Evolutionary conservation across 768 basidiomycete species (phyloP).

Genomic region (Leccinum variicolor): DNA sequence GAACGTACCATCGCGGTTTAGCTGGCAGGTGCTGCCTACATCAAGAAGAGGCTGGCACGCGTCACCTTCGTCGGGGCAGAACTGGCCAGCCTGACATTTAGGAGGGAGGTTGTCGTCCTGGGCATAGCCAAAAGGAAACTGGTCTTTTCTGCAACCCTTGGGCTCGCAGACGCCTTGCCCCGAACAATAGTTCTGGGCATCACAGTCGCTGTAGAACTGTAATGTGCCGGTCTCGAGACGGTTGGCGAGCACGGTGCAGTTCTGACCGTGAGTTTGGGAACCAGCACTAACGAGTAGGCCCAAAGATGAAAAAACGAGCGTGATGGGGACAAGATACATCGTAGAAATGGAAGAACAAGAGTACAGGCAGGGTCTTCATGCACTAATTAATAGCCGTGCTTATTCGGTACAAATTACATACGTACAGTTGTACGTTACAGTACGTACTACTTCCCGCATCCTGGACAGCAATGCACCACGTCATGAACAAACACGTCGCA

Average conservation of each 20-base stretch:
- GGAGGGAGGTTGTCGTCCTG: conserved; percentile 47
- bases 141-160: conserved; percentile 72
- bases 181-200: conserved; percentile 65
- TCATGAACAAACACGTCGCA: conserved; percentile 98
- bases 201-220: conserved; percentile 78
- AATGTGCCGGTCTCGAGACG: conserved; percentile 74
- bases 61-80: conserved; percentile 84
- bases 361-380: not conserved
- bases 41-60: conserved; percentile 57
- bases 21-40: conserved; percentile 71
- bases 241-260: conserved; percentile 55
- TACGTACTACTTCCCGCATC: conserved; percentile 56
- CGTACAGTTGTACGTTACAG: not conserved
- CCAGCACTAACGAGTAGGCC: conserved; percentile 44
- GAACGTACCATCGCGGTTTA: conserved; percentile 77
- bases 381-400: not conserved
- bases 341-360: not conserved
- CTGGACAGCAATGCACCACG: conserved; percentile 92
- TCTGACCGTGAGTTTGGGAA: conserved; percentile 38
- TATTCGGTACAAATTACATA: conserved; percentile 13
- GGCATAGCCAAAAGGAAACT: conserved; percentile 70
- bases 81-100: conserved; percentile 57
- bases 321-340: conserved; percentile 28
- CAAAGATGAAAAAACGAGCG: conserved; percentile 53
- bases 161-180: conserved; percentile 50